Evolutionary conservation across 192 early-diverging fungal species (phyloP).

Genomic region (Radiomyces spectabilis): DNA sequence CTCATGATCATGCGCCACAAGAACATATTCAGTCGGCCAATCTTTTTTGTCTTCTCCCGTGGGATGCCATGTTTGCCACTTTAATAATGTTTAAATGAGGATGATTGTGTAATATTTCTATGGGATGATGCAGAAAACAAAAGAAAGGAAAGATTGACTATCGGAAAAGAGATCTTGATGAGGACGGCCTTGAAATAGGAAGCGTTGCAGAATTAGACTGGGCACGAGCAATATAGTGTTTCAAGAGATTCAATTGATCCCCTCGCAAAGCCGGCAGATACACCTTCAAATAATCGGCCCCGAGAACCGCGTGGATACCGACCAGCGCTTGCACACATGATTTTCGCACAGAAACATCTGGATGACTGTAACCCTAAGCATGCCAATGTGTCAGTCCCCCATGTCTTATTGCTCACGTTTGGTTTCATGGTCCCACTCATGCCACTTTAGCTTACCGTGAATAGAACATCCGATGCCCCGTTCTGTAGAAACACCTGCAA

Average conservation of each 20-base stretch:
- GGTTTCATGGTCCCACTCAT: not conserved
- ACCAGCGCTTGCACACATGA: slow-evolving; percentile 1
- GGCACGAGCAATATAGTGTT: no score
- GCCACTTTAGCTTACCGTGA: not conserved
- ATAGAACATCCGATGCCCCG: not conserved
- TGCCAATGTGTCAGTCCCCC: not conserved
- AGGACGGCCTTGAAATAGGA: no score
- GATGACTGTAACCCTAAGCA: not conserved
- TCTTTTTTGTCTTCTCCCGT: not conserved
- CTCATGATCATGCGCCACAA: no score
- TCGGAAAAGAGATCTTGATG: not conserved
- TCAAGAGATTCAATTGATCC: not conserved
- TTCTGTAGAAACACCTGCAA: not conserved
- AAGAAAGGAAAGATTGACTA: not conserved
- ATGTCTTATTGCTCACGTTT: not conserved
- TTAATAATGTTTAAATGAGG: not conserved
- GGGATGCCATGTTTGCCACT: not conserved
- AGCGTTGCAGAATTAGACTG: no score
- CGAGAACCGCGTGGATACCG: not conserved
- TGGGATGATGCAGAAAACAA: not conserved
- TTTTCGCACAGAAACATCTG: not conserved
- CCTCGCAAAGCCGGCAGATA: not conserved
- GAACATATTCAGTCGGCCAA: no score
- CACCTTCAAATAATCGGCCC: not conserved
- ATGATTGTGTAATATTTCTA: not conserved